phyloP scores from a whole-genome alignment of 2,329 filamentous ascomycete genomes.

The Dichotomopilus funicola region DNA sequence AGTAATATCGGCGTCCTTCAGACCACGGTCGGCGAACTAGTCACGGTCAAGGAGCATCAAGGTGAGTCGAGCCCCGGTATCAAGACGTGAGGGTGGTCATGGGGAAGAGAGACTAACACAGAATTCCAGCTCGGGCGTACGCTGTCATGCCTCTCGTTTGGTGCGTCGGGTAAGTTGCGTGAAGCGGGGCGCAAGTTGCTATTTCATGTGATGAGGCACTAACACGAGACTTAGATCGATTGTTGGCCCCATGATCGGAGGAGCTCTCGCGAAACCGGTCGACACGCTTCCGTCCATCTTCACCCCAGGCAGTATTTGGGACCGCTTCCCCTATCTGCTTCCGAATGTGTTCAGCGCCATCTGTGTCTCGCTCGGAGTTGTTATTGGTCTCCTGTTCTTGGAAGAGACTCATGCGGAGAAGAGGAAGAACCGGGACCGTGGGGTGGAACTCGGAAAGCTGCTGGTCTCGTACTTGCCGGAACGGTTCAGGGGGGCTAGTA shows the following conservation, averaged over 20 bases:
- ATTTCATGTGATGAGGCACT: neutral
- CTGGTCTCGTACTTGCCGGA: conserved; percentile 45
- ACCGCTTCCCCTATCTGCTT: conserved; percentile 80
- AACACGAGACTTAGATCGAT: conserved; percentile 59
- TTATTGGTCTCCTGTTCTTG: conserved; percentile 76
- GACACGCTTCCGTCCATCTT: conserved; percentile 74
- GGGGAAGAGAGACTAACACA: conserved; percentile 9
- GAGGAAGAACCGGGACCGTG: conserved; percentile 68
- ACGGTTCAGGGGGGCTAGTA: conserved; percentile 31
- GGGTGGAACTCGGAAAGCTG: conserved; percentile 69
- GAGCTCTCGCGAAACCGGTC: conserved; percentile 80
- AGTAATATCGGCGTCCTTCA: conserved; percentile 93
- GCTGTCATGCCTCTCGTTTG: conserved; percentile 98
- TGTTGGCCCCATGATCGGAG: conserved; percentile 84
- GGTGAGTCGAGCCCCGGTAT: conserved; percentile 46
- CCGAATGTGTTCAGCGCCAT: conserved; percentile 84
- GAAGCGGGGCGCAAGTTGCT: neutral
- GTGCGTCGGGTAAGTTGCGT: conserved; percentile 71
- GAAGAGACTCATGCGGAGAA: conserved; percentile 89
- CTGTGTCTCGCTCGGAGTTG: conserved; percentile 69
- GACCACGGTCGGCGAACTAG: conserved; percentile 89
- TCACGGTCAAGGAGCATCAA: conserved; percentile 89
- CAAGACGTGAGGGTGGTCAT: neutral
- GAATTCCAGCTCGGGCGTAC: conserved; percentile 68
- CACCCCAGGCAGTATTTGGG: conserved; percentile 67